Base-by-base conservation (phyloP, 2,329 filamentous ascomycete species). In the Geosmithia flava region DNA sequence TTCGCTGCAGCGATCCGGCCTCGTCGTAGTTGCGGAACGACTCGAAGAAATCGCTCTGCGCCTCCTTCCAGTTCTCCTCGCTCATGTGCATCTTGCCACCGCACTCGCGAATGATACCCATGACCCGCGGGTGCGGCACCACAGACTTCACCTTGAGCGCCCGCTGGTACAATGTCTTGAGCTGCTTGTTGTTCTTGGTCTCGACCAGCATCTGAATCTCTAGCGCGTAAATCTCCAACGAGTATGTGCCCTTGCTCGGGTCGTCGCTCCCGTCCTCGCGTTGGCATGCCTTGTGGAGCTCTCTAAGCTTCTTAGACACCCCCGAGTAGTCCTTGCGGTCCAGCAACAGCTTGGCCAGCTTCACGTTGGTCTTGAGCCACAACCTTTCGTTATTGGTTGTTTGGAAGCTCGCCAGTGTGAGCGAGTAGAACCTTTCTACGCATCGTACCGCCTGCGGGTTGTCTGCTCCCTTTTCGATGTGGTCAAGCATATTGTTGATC, bases 81-180 rank as follows among this genome's bases (percentile, higher is more conserved):
- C 87, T 93, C 93, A 98, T 97, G 70, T 97, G 90, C 93, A 98
- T 98, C 74, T 98, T 98, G 57, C 93, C 93, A 59, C 93, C 93
- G 63, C 93, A 98, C 69, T 98, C 93, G 48, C 91, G 85, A 61
- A 98, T 98, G 63, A 98, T 91, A 47, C 93, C 93, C 88, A 97
- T 96, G 63, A 98, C 95, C 69, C 95, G 95, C 50, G 93, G 93
- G 68, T 98, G 93, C 40, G 93, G 91, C 13, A 98, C 93, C 0
- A 93, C 93, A n/a, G 93, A 97, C 52, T 88, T 84, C 48, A 98
- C 91, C 54, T 85, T 85, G 46, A 98, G 76, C 5, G 93, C 93
- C 52, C 86, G 84, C 63, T 95, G 85, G 65, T 97, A 98, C 16
- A 97, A 74, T 15, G 83, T 75, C 74, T 97, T 97, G 50, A 98